A percentile compares a stretch with the other conserved stretches of the same genome.
Evolutionary conservation across 352 stramenopile species (phyloP).

Genomic region (Phytophthora podocarpi): DNA sequence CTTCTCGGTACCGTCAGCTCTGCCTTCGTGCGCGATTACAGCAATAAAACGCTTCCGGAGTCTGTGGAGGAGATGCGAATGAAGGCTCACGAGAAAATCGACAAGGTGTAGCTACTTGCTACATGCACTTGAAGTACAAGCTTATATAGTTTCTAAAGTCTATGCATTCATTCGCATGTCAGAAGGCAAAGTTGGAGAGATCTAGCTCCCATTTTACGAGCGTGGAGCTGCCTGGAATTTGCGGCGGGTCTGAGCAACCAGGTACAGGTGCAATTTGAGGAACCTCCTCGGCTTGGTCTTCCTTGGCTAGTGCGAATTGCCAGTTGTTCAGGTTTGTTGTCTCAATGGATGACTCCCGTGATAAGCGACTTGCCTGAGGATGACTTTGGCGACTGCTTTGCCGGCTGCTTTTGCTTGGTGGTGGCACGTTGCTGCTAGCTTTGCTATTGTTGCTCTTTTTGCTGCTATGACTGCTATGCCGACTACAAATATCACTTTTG

Average conservation of each 20-base stretch:
- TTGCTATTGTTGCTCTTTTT: background rate
- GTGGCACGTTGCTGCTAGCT: background rate
- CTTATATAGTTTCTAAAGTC: too few species aligned
- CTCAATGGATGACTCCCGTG: background rate
- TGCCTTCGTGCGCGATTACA: constrained; percentile 61
- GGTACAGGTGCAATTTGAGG: background rate
- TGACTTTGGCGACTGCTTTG: background rate
- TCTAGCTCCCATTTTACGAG: constrained; percentile 61
- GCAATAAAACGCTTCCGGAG: constrained; percentile 52
- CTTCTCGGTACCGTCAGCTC: constrained; percentile 73
- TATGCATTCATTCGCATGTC: background rate
- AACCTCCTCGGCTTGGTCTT: background rate
- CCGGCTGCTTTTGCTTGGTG: background rate
- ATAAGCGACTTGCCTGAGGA: background rate
- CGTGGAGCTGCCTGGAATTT: constrained; percentile 16
- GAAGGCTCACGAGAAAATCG: constrained; percentile 2
- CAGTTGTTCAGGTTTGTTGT: background rate
- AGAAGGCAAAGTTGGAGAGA: constrained; percentile 59
- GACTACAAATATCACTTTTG: background rate
- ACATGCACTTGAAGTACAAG: too few species aligned
- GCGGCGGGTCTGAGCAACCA: background rate
- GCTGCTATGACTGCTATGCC: constrained; percentile 1
- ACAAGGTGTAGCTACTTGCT: constrained; percentile 4
- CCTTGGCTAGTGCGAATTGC: background rate
- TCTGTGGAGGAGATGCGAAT: constrained; percentile 66